Evolutionary conservation across 2,329 filamentous ascomycete species (phyloP).

Genomic region (Cladophialophora bantiana): DNA sequence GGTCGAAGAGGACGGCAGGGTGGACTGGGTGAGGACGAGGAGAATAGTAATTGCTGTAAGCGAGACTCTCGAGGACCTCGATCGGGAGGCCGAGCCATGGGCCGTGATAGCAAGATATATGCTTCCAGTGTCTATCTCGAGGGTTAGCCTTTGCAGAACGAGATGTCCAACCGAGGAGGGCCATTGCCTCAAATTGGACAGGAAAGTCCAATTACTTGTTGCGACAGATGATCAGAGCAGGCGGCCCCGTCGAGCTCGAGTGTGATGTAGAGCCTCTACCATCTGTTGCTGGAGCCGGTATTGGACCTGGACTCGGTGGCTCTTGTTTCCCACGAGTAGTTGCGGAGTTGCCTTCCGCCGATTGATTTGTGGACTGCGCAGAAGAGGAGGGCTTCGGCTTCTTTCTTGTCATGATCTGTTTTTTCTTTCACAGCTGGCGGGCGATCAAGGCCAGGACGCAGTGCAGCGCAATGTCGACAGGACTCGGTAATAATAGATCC

Average conservation of each 20-base stretch:
- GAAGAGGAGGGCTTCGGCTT: slow-evolving; percentile 25
- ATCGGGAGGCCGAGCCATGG: slow-evolving; percentile 81
- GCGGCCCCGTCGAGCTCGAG: slow-evolving; percentile 45
- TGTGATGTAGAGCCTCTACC: neutral
- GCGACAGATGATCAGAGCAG: slow-evolving; percentile 67
- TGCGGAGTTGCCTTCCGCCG: slow-evolving; percentile 1
- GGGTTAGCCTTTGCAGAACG: slow-evolving; percentile 17
- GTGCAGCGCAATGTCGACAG: slow-evolving; percentile 1
- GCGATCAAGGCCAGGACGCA: neutral
- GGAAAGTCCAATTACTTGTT: slow-evolving; percentile 63
- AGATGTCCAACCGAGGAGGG: neutral
- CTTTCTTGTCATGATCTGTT: slow-evolving; percentile 32
- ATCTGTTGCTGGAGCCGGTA: neutral
- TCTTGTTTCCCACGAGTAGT: neutral
- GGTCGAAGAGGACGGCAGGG: slow-evolving; percentile 80
- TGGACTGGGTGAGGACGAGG: slow-evolving; percentile 79
- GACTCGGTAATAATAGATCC: neutral
- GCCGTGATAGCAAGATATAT: slow-evolving; percentile 83
- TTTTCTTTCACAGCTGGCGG: neutral
- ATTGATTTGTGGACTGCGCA: slow-evolving; percentile 17
- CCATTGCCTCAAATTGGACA: slow-evolving; percentile 8
- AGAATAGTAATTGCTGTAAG: slow-evolving; percentile 79
- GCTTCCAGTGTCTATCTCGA: slow-evolving; percentile 74
- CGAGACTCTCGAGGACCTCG: slow-evolving; percentile 79
- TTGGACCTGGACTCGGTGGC: slow-evolving; percentile 6